Percentiles rank a stretch among this genome's conserved stretches.
Conservation (phyloP, 2,329 filamentous ascomycete genomes). For the Fonsecaea erecta region DNA sequence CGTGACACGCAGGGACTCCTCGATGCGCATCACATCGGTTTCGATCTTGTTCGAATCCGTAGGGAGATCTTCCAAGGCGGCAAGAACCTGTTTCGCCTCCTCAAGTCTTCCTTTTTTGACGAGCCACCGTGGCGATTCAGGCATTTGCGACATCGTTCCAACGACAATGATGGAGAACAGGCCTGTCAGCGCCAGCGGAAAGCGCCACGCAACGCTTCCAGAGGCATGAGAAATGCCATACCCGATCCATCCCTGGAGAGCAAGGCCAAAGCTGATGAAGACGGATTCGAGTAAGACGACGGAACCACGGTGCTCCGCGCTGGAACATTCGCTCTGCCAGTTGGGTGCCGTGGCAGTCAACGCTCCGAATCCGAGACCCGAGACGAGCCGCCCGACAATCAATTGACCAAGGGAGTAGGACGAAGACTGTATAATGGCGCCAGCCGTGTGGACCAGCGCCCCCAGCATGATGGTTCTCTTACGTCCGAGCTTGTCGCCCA, state of each 20-base stretch:
- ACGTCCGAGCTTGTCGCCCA: constrained; percentile 11
- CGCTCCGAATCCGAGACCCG: constrained; percentile 59
- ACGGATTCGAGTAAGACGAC: constrained; percentile 13
- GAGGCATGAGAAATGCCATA: constrained; percentile 1
- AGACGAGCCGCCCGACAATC: constrained; percentile 57
- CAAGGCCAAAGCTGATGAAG: constrained; percentile 12
- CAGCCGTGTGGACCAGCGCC: constrained; percentile 34
- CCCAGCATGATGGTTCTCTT: constrained; percentile 1
- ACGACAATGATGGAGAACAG: constrained; percentile 33
- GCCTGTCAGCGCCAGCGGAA: constrained; percentile 10
- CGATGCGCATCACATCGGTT: constrained; percentile 11
- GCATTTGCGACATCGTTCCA: constrained; percentile 54
- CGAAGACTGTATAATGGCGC: constrained; percentile 54
- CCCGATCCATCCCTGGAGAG: constrained; percentile 6
- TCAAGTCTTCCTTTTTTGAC: constrained; percentile 60
- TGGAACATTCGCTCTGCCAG: constrained; percentile 46
- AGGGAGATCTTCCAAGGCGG: constrained; percentile 18
- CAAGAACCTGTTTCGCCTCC: constrained; percentile 55
- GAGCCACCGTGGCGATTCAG: constrained; percentile 64
- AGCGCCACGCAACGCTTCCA: constrained; percentile 9
- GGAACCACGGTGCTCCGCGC: constrained; percentile 5
- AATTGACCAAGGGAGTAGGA: constrained; percentile 55
- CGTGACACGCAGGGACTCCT: constrained; percentile 4
- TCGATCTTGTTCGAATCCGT: not conserved
- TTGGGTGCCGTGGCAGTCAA: constrained; percentile 59